These are phyloP conservation scores for Coemansia sp. DNA, from an alignment of 192 early-diverging fungal genomes.

Conservation along the genomic window DNA sequence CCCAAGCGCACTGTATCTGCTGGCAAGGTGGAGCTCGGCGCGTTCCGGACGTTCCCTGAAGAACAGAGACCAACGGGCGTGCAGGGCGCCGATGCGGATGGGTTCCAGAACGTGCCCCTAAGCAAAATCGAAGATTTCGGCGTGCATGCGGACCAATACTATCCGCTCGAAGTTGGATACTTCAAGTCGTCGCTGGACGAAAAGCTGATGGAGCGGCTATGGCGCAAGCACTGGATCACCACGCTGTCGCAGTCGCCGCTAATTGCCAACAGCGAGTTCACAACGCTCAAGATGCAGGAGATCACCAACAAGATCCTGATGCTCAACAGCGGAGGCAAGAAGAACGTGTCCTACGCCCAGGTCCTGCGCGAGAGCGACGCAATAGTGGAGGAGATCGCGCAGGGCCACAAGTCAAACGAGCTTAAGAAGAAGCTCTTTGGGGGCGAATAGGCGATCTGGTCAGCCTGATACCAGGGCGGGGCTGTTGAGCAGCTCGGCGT, in stretches of 20 bases:
- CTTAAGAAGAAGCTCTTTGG: conserved; percentile 46
- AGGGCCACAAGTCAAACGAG: conserved; percentile 40
- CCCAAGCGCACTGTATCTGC: conserved; percentile 96
- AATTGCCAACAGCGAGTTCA: conserved; percentile 62
- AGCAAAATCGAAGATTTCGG: conserved; percentile 99
- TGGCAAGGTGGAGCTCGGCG: conserved; percentile 95
- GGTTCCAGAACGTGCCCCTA: conserved; percentile 64
- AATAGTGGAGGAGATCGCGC: conserved; percentile 38
- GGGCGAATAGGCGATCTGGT: neutral
- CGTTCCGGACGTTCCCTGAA: conserved; percentile 97
- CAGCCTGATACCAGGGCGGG: too few species aligned
- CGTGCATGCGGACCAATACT: conserved; percentile 84
- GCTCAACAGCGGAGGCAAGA: conserved; percentile 25
- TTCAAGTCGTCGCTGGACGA: conserved; percentile 91
- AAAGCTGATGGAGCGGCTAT: conserved; percentile 83
- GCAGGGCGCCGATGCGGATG: conserved; percentile 13
- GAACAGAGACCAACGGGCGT: conserved; percentile 24
- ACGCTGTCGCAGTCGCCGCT: conserved; percentile 91
- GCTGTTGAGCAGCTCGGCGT: too few species aligned
- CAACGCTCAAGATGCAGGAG: conserved; percentile 44
- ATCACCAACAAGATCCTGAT: conserved; percentile 37
- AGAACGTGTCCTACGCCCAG: conserved; percentile 26
- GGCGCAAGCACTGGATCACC: conserved; percentile 99
- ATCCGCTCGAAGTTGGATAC: conserved; percentile 83
- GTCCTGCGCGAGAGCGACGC: conserved; percentile 43